Evolutionary conservation across 768 basidiomycete species (phyloP), one percentile per base, ranked within the genome.

Genomic region (Phlebiopsis gigantea): DNA sequence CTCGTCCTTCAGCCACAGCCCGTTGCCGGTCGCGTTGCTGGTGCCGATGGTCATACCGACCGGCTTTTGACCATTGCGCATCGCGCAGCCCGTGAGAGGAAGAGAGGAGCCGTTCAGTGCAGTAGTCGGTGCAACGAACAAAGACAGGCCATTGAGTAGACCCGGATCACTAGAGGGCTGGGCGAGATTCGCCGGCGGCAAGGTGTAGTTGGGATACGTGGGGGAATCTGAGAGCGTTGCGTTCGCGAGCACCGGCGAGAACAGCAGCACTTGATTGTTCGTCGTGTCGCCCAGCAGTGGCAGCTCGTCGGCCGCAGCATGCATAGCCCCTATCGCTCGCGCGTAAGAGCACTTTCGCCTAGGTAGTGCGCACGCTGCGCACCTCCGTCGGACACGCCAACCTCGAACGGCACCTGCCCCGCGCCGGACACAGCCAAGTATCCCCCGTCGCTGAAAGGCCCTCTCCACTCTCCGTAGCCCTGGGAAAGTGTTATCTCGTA

Each of bases 271-370:
- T 65, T 88, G 82, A 50, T 83, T 88, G 5, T 83, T 72, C 1
- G 89, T 88, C 1, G 87, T 83, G 66, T 93, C 90, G 2, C 87
- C 88, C 1, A 91, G 71, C 5, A 87, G 68, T 0, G 88, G 88
- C 0, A 78, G 63, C 9, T 62, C 62, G 17, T 68, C 55, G 10
- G 80, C 63, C 5, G 69, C 55, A 57, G 75, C 64, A 61, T 85
- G 84, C 47, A 85, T 69, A 17, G 81, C 75, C 10, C 61, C 83
- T 85, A 47, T 8, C n/a, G n/a, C 10, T 43, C 44, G 45, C 1
- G 48, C 17, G 2, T 56, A 53, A 44, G 42, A n/a, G n/a, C n/a
- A n/a, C n/a, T n/a, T 28, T 9, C 34, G 14, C 5, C 7, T 5
- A 34, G n/a, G n/a, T n/a, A n/a, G n/a, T n/a, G n/a, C n/a, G n/a